These are phyloP conservation scores for Backusella luteola DNA, from an alignment of 192 early-diverging fungal genomes.

Conservation along the genomic window DNA sequence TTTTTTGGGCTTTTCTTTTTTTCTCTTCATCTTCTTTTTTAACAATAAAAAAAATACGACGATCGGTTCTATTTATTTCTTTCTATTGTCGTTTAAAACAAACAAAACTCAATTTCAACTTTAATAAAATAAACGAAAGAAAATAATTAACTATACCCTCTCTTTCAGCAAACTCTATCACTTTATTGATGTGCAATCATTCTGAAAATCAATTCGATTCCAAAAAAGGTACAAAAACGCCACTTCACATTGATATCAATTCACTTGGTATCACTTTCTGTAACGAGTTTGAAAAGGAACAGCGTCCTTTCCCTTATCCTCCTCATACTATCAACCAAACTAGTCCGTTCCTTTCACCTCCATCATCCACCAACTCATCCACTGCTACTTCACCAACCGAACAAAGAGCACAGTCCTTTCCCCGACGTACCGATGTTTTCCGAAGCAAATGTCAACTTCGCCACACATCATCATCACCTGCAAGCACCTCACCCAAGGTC, in stretches of 20 bases:
- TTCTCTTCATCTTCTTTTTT: neutral
- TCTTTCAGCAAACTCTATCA: neutral
- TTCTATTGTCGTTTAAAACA: slow-evolving; percentile 2
- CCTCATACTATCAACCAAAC: neutral
- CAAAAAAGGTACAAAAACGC: neutral
- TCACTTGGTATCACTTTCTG: slow-evolving; percentile 27
- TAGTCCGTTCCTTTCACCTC: slow-evolving; percentile 5
- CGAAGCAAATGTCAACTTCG: neutral
- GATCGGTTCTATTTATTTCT: slow-evolving; percentile 16
- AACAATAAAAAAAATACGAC: neutral
- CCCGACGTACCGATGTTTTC: neutral
- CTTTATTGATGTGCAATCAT: slow-evolving; percentile 10
- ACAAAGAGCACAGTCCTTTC: neutral
- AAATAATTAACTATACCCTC: neutral
- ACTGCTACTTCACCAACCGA: neutral
- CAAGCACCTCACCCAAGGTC: slow-evolving; percentile 12
- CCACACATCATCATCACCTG: neutral
- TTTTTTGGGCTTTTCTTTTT: slow-evolving; percentile 2
- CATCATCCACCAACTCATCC: slow-evolving; percentile 11
- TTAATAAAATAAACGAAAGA: neutral
- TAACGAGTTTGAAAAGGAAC: neutral
- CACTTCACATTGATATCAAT: slow-evolving; percentile 29
- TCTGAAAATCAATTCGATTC: slow-evolving; percentile 6
- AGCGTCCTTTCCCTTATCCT: neutral
- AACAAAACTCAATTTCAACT: neutral